Evolutionary conservation across 331 rosid genomes (phyloP).

Genomic region (Quercus phellos): DNA sequence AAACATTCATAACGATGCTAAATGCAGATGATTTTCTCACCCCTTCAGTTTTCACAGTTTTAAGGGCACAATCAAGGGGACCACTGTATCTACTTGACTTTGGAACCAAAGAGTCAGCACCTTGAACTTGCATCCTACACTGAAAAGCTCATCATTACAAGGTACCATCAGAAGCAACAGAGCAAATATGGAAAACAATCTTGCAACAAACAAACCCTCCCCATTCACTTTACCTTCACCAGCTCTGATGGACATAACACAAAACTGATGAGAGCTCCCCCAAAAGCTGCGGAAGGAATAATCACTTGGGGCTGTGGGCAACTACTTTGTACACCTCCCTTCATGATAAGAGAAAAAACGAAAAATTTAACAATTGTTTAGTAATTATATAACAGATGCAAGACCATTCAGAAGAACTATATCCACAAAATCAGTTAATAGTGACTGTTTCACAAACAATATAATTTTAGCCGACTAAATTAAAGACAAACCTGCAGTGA

Average conservation of each 20-base stretch:
- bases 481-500: slow-evolving; percentile 65
- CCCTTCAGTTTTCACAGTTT: slow-evolving; percentile 68
- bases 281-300: slow-evolving; percentile 82
- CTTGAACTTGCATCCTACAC: slow-evolving; percentile 99
- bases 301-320: slow-evolving; percentile 61
- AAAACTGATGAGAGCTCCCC: slow-evolving; percentile 83
- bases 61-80: slow-evolving; percentile 70
- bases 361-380: slow-evolving; percentile 1
- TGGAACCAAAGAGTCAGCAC: slow-evolving; percentile 71
- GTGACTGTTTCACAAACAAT: background rate
- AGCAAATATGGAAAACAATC: background rate
- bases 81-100: slow-evolving; percentile 60
- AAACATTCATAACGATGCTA: slow-evolving; percentile 16
- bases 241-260: slow-evolving; percentile 88
- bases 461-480: slow-evolving; percentile 17
- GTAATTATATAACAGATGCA: slow-evolving; percentile 3
- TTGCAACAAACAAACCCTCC: slow-evolving; percentile 8
- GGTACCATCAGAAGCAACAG: slow-evolving; percentile 26
- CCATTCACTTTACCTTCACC: slow-evolving; percentile 59
- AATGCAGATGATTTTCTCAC: slow-evolving; percentile 47
- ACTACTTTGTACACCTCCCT: slow-evolving; percentile 63
- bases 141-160: slow-evolving; percentile 44
- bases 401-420: slow-evolving; percentile 8
- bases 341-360: slow-evolving; percentile 21
- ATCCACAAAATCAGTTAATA: background rate